Evolutionary conservation across 768 basidiomycete species (phyloP).

Genomic region (Coprinellus aureogranulatus): DNA sequence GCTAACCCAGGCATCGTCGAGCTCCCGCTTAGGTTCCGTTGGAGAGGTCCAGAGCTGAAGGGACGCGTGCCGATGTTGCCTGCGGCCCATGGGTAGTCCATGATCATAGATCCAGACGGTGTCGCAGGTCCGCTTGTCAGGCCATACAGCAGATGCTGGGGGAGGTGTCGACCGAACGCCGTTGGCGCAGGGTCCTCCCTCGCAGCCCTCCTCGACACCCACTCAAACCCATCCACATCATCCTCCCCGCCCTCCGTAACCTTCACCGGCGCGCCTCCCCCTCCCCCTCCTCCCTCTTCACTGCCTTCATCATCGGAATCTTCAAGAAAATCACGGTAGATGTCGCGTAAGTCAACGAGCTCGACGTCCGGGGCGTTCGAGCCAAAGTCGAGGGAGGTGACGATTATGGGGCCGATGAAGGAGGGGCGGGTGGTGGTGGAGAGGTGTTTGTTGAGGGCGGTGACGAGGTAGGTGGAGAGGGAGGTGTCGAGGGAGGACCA

Average conservation of each 20-base stretch:
- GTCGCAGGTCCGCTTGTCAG: constrained; percentile 34
- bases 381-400: constrained; percentile 88
- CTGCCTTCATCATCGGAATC: constrained; percentile 63
- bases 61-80: not conserved
- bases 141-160: constrained; percentile 70
- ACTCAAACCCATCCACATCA: constrained; percentile 81
- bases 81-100: not conserved
- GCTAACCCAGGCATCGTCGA: not conserved
- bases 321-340: constrained; percentile 91
- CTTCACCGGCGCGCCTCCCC: constrained; percentile 49
- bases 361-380: constrained; percentile 79
- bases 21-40: not conserved
- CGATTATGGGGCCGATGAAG: constrained; percentile 89
- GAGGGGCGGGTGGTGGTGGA: constrained; percentile 72
- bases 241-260: constrained; percentile 46
- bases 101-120: not conserved
- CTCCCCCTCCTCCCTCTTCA: constrained; percentile 23
- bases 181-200: constrained; percentile 40
- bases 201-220: constrained; percentile 68
- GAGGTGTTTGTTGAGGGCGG: constrained; percentile 78
- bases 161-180: constrained; percentile 68
- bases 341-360: constrained; percentile 88
- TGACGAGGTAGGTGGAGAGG: constrained; percentile 66
- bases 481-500: constrained; percentile 80
- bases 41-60: not conserved